Evolutionary conservation across 352 stramenopile species (phyloP).

Genomic region (Globisporangium mamillatum): DNA sequence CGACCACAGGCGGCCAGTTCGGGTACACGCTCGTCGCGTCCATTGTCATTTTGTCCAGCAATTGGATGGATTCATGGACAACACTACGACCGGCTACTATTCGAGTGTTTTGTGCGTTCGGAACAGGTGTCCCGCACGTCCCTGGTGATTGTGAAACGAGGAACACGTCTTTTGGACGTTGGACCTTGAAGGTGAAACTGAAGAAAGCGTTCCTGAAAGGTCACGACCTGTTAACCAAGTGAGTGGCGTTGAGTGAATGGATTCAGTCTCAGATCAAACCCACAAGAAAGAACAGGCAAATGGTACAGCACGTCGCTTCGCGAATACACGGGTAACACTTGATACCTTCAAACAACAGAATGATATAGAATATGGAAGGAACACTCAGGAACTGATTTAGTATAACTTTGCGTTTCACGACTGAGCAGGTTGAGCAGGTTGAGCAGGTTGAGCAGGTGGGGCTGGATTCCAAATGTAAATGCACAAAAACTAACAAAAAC

Average conservation of each 20-base stretch:
- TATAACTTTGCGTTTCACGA: not conserved
- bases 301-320: not conserved
- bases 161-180: not conserved
- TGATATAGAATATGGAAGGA: not conserved
- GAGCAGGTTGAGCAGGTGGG: too few relatives aligned
- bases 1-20: conserved; percentile 49
- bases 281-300: not conserved
- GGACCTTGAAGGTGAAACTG: not conserved
- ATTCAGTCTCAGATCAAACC: not conserved
- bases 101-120: not conserved
- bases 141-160: not conserved
- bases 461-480: too few relatives aligned
- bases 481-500: not conserved
- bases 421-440: not conserved
- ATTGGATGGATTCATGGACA: not conserved
- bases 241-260: not conserved
- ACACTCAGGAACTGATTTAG: not conserved
- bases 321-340: not conserved
- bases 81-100: not conserved
- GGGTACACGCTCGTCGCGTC: conserved; percentile 55
- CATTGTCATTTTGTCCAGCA: conserved; percentile 30
- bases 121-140: not conserved
- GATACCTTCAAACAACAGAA: not conserved
- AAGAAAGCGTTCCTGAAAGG: not conserved
- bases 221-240: not conserved